Evolutionary conservation across 2,329 filamentous ascomycete species (phyloP).

Genomic region (Alternaria sp.): DNA sequence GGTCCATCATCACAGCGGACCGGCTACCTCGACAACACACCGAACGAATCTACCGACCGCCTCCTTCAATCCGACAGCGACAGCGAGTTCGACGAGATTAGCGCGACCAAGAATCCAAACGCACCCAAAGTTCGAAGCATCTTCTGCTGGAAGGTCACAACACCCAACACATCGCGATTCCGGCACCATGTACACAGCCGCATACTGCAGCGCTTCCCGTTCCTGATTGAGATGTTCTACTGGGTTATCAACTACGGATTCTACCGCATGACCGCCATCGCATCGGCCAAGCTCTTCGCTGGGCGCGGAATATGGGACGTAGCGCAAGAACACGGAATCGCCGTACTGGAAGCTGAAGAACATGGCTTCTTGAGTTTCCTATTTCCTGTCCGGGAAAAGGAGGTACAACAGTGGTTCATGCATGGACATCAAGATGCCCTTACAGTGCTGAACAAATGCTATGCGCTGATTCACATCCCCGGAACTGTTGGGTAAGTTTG

Average conservation of each 20-base stretch:
- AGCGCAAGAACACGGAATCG: constrained; percentile 64
- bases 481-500: constrained; percentile 64
- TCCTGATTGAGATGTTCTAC: constrained; percentile 77
- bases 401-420: constrained; percentile 67
- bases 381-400: constrained; percentile 62
- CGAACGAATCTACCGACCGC: constrained; percentile 52
- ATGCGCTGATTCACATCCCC: constrained; percentile 68
- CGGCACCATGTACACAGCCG: constrained; percentile 67
- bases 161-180: constrained; percentile 69
- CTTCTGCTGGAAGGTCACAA: constrained; percentile 61
- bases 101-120: constrained; percentile 48
- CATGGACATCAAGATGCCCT: constrained; percentile 62
- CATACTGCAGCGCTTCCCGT: constrained; percentile 72
- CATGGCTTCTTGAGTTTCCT: constrained; percentile 60
- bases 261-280: constrained; percentile 66
- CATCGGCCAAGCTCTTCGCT: constrained; percentile 62
- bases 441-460: constrained; percentile 66
- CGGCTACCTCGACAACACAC: constrained; percentile 49
- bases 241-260: constrained; percentile 72
- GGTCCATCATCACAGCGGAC: constrained; percentile 35
- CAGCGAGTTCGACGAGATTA: constrained; percentile 49
- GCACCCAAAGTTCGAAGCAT: constrained; percentile 61
- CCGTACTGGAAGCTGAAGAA: constrained; percentile 65
- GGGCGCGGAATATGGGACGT: constrained; percentile 64
- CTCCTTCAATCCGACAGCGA: constrained; percentile 53